Evolutionary conservation across 1,284 basidiomycete genomes (phyloP), one percentile per base, ranked within the genome.

Genomic region (Trametes hirsuta): DNA sequence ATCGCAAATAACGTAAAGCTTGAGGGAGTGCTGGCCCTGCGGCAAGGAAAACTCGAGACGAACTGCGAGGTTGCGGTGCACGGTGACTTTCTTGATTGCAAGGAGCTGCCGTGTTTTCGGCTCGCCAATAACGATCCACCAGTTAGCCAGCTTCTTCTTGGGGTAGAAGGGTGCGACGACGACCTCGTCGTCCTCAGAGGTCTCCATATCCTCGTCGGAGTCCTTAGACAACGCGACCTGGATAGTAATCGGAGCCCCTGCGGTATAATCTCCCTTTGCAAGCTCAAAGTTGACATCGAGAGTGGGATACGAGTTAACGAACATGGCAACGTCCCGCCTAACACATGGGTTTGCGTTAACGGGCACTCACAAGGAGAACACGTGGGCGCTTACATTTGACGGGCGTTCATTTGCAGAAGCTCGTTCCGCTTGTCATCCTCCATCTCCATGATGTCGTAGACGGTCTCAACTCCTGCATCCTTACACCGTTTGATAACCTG

Each of bases 401-500:
- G 80, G 14, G 88, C 82, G 64, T 89, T 87, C 93, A 98, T 95
- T 71, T 90, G 88, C 44, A 99, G 76, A 47, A 98, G 77, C 50
- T 88, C 80, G 63, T 88, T 93, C 37, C 95, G 84, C 72, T 92
- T 82, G 63, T 92, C 90, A 70, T 97, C 95, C 72, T 97, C 95
- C 86, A 97, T 88, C 76, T 98, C 95, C 92, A 97, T 97, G 65
- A 97, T 85, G 73, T 98, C 96, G 73, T 97, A 97, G 0, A 98
- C 94, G 1, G 90, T 91, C 65, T 94, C 92, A 51, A 95, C 80
- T 6, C 84, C 84, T 8, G 88, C 90, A 0, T 81, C 84, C 71
- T 92, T 91, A 80, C 95, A 98, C 18, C 96, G 85, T 70, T 89
- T 85, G 69, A 99, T 81, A 36, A 93, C 85, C 87, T 91, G 52